Base-by-base conservation (phyloP, 257 asterid genomes). In the Forsythia viridissima region DNA sequence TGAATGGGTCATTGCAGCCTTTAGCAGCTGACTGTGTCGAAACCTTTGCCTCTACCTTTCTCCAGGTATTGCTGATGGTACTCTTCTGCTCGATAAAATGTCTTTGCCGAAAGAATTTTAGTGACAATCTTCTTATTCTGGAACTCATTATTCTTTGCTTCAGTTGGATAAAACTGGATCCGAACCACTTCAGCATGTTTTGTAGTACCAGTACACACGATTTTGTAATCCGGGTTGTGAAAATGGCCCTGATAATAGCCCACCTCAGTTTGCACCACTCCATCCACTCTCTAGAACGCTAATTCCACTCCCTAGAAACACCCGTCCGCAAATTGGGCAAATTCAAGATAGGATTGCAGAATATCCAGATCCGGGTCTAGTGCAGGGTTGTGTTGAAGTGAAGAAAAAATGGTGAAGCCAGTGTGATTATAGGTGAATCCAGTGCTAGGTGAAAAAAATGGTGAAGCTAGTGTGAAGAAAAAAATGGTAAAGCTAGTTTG, bases 281-380 rank as follows among this genome's bases (percentile, higher is more conserved):
- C 98, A 36, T 81, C 84, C 66, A 90, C 77, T 71, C 98, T 79
- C 86, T 91, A 97, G 66, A 85, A 93, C 2, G 93, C 79, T 82
- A 93, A 55, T 39, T 93, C 98, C 63, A 93, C 92, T 8, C 98
- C 85, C 97, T 97, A 93, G 81, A 93, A 93, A 83, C 97, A 93
- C 0, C 98, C 98, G 52, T 96, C 98, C 0, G 87, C 98, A 51
- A 93, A 91, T 63, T 93, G 97, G 80, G 97, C 96, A 21, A 90
- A 70, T 75, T 90, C 97, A 70, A 88, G 89, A 65, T 88, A 87
- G 77, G 90, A 79, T 11, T 77, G 76, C 48, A 92, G 90, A 9
- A 81, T n/a, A 42, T 92, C 93, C n/a, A 18, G 68, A 80, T 92
- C 97, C 59, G 90, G n/a, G n/a, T n/a, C n/a, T n/a, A n/a, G n/a